Evolutionary conservation across 2,329 filamentous ascomycete species (phyloP).

Genomic region (Rugonectria rugulosa): DNA sequence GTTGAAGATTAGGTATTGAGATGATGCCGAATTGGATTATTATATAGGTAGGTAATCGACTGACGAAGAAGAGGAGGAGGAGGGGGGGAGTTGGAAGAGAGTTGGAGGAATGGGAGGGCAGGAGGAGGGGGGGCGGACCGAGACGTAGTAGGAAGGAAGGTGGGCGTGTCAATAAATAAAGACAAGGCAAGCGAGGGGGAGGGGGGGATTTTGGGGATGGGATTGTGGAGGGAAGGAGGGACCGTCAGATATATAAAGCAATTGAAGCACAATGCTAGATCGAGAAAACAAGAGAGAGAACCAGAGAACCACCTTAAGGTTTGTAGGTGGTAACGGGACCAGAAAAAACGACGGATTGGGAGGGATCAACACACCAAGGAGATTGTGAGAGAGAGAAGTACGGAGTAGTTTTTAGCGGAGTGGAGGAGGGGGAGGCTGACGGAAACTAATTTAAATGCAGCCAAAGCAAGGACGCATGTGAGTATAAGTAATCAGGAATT

Average conservation of each 20-base stretch:
- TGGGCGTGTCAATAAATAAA: no score
- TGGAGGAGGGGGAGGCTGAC: slow-evolving; percentile 23
- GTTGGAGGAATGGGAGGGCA: no score
- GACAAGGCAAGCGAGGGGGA: background rate
- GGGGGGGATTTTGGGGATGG: background rate
- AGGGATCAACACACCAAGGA: slow-evolving; percentile 15
- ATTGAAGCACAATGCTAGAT: no score
- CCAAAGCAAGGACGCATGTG: no score
- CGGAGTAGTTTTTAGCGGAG: no score
- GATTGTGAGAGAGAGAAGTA: slow-evolving; percentile 3
- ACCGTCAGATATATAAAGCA: no score
- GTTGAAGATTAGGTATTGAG: background rate
- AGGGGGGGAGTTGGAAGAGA: background rate
- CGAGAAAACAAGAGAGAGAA: no score
- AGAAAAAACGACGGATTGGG: background rate
- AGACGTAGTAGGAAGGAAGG: no score
- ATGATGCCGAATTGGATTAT: background rate
- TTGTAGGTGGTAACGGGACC: no score
- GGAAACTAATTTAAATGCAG: slow-evolving; percentile 36
- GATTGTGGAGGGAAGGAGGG: background rate
- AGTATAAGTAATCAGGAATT: slow-evolving; percentile 8
- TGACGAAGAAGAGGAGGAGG: background rate
- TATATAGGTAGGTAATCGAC: background rate
- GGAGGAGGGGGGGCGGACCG: no score
- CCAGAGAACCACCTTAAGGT: no score